Evolutionary conservation across 352 stramenopile genomes (phyloP), one percentile per base, ranked within the genome.

Genomic region (Pythium plurisporium): DNA sequence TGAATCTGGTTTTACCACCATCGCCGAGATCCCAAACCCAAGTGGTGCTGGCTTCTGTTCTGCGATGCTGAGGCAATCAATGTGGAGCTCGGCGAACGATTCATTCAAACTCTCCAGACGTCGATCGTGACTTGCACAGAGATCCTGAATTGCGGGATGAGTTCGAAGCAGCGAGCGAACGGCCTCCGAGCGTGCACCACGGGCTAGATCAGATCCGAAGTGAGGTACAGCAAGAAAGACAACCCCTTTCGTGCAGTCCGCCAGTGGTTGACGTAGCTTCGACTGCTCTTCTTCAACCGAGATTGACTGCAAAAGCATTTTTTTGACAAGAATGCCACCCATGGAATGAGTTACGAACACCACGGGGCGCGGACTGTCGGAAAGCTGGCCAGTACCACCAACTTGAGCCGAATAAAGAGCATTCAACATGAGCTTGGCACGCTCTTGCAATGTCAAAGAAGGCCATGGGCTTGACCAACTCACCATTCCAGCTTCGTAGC

Each of bases 331-430:
- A 31, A 96, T 69, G 2, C 87, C 87, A 27, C 87, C 87, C 81
- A 96, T 93, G 15, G 84, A 94, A 65, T 96, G 87, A 17, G 85
- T 90, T 22, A 96, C 65, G 59, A 96, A 96, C 25, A 96, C 59
- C 17, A 96, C 74, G 1, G 83, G 85, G 1, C 68, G 67, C 51
- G 65, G 20, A 6, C 25, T 57, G 11, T 26, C 42, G 0, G 14
- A 38, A 19, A 31, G 26, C 0, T 51, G 59, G 0, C 45, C 37
- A 23, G 34, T 54, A 7, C 62, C 55, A 30, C 82, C 84, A 36
- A 94, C 75, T 40, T 87, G 84, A 8, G 82, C 82, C 26, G 72
- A 72, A 38, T 89, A 76, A 2, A 94, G 67, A 33, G 76, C 79
- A 9, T 74, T 65, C 29, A 94, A 61, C 80, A 94, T 92, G 36